phyloP scores from a whole-genome alignment of 805 yeast genomes.

The Ogataea corticis region DNA sequence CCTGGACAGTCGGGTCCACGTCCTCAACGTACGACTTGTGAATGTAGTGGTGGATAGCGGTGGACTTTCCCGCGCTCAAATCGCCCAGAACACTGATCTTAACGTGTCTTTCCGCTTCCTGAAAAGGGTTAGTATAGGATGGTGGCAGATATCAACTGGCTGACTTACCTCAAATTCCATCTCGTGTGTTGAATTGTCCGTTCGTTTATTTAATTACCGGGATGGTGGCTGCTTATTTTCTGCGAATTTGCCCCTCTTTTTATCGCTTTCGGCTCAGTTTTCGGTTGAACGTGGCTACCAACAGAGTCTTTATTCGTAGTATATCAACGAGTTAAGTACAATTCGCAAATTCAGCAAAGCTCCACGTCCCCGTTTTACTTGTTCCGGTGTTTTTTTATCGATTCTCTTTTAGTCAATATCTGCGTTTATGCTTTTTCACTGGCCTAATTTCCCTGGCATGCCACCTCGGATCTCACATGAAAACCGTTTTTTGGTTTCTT shows the following conservation, averaged over 20 bases:
- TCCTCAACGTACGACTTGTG: constrained; percentile 24
- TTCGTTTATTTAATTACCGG: no score
- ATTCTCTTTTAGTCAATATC: background rate
- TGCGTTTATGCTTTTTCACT: background rate
- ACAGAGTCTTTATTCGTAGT: no score
- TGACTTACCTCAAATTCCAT: constrained; percentile 8
- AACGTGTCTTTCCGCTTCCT: constrained; percentile 12
- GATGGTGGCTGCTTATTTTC: background rate
- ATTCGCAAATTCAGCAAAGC: no score
- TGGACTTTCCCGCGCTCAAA: constrained; percentile 34
- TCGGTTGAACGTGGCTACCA: no score
- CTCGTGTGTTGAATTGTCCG: background rate
- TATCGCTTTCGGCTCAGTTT: no score
- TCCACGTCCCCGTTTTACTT: no score
- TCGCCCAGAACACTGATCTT: constrained; percentile 35
- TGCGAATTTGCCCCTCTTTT: background rate
- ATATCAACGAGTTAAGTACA: no score
- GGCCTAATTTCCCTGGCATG: background rate
- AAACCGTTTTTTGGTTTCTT: constrained; percentile 9
- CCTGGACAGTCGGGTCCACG: constrained; percentile 31
- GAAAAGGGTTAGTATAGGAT: constrained; percentile 2
- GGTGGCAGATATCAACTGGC: no score
- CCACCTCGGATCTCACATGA: constrained; percentile 1
- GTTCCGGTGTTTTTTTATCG: no score
- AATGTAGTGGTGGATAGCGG: constrained; percentile 26